These are phyloP conservation scores for Euphorbia tirucalli DNA, from an alignment of 345 rosid species.

Conservation along the genomic window DNA sequence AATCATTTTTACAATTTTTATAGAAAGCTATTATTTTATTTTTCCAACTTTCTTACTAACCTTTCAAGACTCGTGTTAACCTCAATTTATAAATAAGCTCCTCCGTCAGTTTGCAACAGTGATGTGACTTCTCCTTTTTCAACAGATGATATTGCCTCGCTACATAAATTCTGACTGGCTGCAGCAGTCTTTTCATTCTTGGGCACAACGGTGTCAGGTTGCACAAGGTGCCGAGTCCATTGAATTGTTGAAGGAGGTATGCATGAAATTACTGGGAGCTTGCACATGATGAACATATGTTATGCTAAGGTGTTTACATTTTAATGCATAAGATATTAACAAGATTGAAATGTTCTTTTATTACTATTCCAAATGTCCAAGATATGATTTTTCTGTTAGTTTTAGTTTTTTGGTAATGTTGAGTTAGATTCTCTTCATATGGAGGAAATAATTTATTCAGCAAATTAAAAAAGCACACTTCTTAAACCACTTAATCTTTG, in stretches of 20 bases:
- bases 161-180: conserved; percentile 74
- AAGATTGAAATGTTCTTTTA: not conserved
- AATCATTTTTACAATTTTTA: too few relatives aligned
- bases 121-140: conserved; percentile 18
- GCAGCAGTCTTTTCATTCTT: conserved; percentile 47
- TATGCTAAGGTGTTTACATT: not conserved
- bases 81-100: not conserved
- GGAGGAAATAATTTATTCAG: too few relatives aligned
- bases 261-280: not conserved
- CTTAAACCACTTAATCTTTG: too few relatives aligned
- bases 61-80: not conserved
- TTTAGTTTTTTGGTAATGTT: too few relatives aligned
- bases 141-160: conserved; percentile 71
- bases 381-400: too few relatives aligned
- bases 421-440: too few relatives aligned
- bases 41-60: too few relatives aligned
- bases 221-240: conserved; percentile 76
- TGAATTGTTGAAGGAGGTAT: conserved; percentile 87
- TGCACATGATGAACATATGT: not conserved
- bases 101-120: conserved; percentile 3
- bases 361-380: too few relatives aligned
- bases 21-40: too few relatives aligned
- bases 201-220: conserved; percentile 66
- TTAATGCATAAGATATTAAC: not conserved
- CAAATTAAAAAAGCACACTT: too few relatives aligned